Percentiles rank a stretch among this genome's conserved stretches.
These are phyloP conservation scores for Termitomyces sp. DNA, from an alignment of 768 basidiomycete species.

Conservation along the genomic window DNA sequence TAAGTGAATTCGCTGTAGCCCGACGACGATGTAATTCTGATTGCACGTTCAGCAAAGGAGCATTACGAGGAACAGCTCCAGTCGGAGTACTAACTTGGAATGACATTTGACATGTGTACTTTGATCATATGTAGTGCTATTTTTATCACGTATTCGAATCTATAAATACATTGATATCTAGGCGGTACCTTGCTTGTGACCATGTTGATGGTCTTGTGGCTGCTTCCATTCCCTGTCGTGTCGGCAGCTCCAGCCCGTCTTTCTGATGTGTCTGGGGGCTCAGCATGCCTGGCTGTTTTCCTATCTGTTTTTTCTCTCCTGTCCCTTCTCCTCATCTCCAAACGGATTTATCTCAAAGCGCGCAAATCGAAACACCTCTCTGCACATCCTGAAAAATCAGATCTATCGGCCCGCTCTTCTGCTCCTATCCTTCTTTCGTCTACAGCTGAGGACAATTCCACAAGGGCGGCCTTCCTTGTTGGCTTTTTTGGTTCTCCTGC, in stretches of 20 bases:
- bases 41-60: slow-evolving; percentile 3
- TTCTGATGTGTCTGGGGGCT: slow-evolving; percentile 15
- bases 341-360: slow-evolving; percentile 28
- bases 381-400: slow-evolving; percentile 5
- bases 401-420: slow-evolving; percentile 20
- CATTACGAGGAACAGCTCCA: slow-evolving; percentile 4
- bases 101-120: neutral
- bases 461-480: slow-evolving; percentile 38
- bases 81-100: neutral
- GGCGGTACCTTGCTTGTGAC: neutral
- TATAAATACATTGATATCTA: neutral
- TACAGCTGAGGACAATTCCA: neutral
- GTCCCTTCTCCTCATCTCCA: slow-evolving; percentile 25
- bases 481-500: slow-evolving; percentile 46
- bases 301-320: slow-evolving; percentile 24
- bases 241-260: slow-evolving; percentile 16
- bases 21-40: neutral
- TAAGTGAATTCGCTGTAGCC: slow-evolving; percentile 11
- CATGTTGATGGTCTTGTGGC: slow-evolving; percentile 8
- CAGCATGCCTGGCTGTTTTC: slow-evolving; percentile 27
- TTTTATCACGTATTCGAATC: neutral
- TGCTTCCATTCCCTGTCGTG: neutral
- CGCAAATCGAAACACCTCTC: slow-evolving; percentile 19
- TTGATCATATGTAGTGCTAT: neutral
- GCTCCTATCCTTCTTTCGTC: slow-evolving; percentile 17